Conservation (phyloP, 148 eudicot species). For the Amaranthus hypochondriacus region DNA sequence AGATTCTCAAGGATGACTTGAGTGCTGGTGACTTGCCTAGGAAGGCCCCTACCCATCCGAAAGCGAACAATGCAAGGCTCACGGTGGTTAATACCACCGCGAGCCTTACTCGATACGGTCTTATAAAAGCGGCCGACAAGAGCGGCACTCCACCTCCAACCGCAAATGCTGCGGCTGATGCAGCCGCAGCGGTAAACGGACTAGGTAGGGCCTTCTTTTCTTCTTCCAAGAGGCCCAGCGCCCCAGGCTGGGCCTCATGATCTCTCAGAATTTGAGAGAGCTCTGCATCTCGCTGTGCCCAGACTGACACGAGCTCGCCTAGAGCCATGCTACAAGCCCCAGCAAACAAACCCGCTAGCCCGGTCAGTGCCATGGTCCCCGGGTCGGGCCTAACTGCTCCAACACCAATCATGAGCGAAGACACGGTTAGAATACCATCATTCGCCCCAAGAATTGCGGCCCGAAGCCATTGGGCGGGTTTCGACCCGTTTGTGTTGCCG, state of each 20-base stretch:
- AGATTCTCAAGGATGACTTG: conserved; percentile 39
- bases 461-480: conserved; percentile 47
- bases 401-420: conserved; percentile 53
- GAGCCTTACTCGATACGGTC: conserved; percentile 33
- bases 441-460: conserved; percentile 60
- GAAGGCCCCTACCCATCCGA: conserved; percentile 42
- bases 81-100: conserved; percentile 44
- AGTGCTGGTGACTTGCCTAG: conserved; percentile 38
- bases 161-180: conserved; percentile 43
- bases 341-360: conserved; percentile 42
- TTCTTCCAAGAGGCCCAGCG: conserved; percentile 8
- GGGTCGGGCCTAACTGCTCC: conserved; percentile 42
- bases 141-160: conserved; percentile 52
- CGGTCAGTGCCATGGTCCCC: conserved; percentile 39
- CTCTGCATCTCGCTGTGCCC: conserved; percentile 57
- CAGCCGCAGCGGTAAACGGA: conserved; percentile 43
- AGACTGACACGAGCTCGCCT: conserved; percentile 57
- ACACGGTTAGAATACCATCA: conserved; percentile 52
- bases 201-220: conserved; percentile 32
- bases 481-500: conserved; percentile 25
- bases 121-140: conserved; percentile 41
- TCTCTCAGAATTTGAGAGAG: conserved; percentile 39
- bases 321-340: conserved; percentile 63
- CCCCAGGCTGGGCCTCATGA: background rate
- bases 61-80: conserved; percentile 36